Conservation (phyloP, 306 rosid species). For the Abrus precatorius region DNA sequence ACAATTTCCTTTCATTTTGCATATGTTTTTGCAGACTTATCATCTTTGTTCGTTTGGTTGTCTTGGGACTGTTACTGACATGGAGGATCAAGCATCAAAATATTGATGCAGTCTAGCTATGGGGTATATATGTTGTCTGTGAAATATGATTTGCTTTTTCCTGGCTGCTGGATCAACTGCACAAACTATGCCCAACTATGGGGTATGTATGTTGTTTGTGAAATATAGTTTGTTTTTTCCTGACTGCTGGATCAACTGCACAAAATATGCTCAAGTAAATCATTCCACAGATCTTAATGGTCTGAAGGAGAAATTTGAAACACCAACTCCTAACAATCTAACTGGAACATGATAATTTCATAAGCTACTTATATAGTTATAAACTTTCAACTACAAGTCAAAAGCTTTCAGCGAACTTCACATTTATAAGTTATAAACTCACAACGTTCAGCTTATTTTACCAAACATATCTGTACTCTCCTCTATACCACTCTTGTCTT, state of each 20-base stretch:
- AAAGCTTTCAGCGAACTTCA: too few species aligned
- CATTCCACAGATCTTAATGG: slow-evolving; percentile 87
- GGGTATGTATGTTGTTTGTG: too few species aligned
- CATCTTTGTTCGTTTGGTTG: slow-evolving; percentile 70
- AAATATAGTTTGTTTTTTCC: too few species aligned
- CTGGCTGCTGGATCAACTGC: slow-evolving; percentile 92
- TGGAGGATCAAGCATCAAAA: slow-evolving; percentile 82
- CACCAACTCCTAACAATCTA: slow-evolving; percentile 73
- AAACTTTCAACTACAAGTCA: too few species aligned
- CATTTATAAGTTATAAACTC: too few species aligned
- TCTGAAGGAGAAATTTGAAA: slow-evolving; percentile 85
- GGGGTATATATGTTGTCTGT: slow-evolving; percentile 95
- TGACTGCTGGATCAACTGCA: too few species aligned
- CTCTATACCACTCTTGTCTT: too few species aligned
- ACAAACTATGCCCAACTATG: slow-evolving; percentile 72
- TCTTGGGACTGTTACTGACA: slow-evolving; percentile 69
- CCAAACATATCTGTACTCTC: too few species aligned
- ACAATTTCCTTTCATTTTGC: slow-evolving; percentile 39
- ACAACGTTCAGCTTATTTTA: too few species aligned
- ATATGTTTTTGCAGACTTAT: slow-evolving; percentile 67
- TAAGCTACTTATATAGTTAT: too few species aligned
- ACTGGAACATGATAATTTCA: slow-evolving; percentile 51
- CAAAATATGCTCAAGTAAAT: slow-evolving; percentile 40
- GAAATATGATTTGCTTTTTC: slow-evolving; percentile 97
- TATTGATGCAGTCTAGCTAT: slow-evolving; percentile 83